These are phyloP conservation scores for Hymenoscyphus infarciens DNA, from an alignment of 2,329 filamentous ascomycete species.

Conservation along the genomic window DNA sequence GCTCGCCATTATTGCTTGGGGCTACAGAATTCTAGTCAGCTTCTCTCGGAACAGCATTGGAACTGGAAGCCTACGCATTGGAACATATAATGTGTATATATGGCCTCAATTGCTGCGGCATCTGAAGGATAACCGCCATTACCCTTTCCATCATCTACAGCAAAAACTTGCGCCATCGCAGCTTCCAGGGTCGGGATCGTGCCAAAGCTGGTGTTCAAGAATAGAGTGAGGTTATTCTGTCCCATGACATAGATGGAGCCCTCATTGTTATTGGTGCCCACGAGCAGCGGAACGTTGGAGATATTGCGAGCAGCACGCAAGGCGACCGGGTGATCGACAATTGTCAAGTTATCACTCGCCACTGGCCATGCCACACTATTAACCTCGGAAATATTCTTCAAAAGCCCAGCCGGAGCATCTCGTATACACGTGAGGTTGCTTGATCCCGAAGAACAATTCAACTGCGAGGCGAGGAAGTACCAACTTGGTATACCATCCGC, in stretches of 20 bases:
- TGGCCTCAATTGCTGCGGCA: background rate
- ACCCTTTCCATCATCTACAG: background rate
- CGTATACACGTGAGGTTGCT: background rate
- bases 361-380: background rate
- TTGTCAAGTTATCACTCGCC: background rate
- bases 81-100: background rate
- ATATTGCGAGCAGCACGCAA: background rate
- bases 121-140: background rate
- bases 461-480: background rate
- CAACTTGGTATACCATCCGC: background rate
- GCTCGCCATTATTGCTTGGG: background rate
- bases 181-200: background rate
- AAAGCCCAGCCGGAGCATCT: background rate
- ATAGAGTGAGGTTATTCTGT: background rate
- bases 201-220: background rate
- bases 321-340: background rate
- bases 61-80: background rate
- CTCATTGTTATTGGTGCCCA: constrained; percentile 6
- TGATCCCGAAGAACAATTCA: background rate
- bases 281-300: background rate
- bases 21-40: background rate
- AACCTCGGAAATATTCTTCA: background rate
- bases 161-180: background rate
- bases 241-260: background rate
- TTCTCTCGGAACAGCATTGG: background rate